Evolutionary conservation across 441 rosid genomes (phyloP).

Genomic region (Mallotus japonicus): DNA sequence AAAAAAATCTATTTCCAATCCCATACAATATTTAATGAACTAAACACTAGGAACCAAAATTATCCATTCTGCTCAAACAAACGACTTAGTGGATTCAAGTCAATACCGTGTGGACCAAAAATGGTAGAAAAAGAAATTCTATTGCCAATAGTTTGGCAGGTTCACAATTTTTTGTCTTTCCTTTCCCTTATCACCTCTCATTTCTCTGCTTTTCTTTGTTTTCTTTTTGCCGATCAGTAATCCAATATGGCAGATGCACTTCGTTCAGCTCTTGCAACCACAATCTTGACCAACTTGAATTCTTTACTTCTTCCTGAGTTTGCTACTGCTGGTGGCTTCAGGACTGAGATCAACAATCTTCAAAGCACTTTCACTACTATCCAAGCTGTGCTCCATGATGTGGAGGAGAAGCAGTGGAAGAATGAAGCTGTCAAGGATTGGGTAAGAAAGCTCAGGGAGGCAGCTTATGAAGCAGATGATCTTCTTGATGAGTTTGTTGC

Average conservation of each 20-base stretch:
- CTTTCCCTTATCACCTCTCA: no score
- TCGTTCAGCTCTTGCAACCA: slow-evolving; percentile 4
- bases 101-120: no score
- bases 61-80: no score
- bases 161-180: no score
- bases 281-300: slow-evolving; percentile 5
- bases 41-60: no score
- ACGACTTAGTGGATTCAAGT: no score
- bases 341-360: neutral
- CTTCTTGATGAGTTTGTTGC: slow-evolving; percentile 8
- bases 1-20: no score
- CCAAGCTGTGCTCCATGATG: slow-evolving; percentile 18
- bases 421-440: neutral
- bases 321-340: neutral
- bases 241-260: slow-evolving; percentile 2
- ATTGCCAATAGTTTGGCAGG: no score
- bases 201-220: neutral
- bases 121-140: no score
- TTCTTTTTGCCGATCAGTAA: no score
- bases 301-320: neutral
- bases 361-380: neutral
- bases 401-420: slow-evolving; percentile 15
- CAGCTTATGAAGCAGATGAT: slow-evolving; percentile 16
- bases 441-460: slow-evolving; percentile 6
- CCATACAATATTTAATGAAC: no score